Conservation (phyloP, 441 rosid genomes). For the Gossypium schwendimanii region DNA sequence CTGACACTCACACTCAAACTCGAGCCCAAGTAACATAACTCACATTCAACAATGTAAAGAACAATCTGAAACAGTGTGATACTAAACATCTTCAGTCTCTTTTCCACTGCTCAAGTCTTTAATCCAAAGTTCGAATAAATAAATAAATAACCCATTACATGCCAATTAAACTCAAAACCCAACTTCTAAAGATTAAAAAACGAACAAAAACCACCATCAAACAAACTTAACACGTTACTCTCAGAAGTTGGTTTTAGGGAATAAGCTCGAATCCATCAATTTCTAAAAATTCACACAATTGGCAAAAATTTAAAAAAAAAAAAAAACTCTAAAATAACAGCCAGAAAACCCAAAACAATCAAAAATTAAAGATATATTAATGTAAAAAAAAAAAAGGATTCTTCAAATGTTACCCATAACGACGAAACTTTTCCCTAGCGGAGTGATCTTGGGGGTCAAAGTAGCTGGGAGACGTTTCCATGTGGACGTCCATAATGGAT, state of each 20-base stretch:
- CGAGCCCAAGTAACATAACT: background rate
- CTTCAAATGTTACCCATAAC: conserved; percentile 55
- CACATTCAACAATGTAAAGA: background rate
- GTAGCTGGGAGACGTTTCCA: conserved; percentile 58
- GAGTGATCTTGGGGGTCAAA: conserved; percentile 66
- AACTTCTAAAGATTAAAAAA: background rate
- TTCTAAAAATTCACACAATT: background rate
- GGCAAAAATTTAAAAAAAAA: background rate
- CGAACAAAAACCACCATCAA: background rate
- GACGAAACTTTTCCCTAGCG: conserved; percentile 69
- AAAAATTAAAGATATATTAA: background rate
- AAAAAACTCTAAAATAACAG: background rate
- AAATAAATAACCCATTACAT: background rate
- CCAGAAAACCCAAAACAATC: background rate
- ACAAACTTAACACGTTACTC: background rate
- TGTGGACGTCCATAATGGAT: conserved; percentile 42
- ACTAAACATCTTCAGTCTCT: background rate
- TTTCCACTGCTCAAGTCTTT: background rate
- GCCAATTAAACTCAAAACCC: background rate
- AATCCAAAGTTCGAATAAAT: background rate
- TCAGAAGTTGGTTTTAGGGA: background rate
- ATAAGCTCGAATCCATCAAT: conserved; percentile 1
- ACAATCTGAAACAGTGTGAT: background rate
- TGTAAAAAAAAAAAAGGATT: background rate
- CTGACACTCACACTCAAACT: background rate